Evolutionary conservation across 2,329 filamentous ascomycete species (phyloP).

Genomic region (Leptographium wingfieldii): DNA sequence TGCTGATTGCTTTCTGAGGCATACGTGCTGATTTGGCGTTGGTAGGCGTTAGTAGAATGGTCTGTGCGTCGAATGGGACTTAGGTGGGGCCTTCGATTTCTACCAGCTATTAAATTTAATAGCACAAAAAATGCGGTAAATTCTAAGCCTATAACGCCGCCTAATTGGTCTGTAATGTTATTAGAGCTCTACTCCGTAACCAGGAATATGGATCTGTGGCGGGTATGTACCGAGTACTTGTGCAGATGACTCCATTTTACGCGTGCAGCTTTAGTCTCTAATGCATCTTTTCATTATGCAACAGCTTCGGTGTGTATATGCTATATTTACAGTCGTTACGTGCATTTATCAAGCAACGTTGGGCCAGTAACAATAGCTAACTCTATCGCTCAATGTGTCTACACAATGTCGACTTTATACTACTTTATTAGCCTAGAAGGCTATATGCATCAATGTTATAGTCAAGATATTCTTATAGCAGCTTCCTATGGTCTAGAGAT

Average conservation of each 20-base stretch:
- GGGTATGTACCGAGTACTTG: neutral
- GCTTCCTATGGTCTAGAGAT: too few relatives aligned
- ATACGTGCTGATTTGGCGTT: constrained; percentile 13
- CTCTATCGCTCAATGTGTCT: too few relatives aligned
- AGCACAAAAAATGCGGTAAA: neutral
- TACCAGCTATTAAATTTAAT: neutral
- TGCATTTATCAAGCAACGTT: neutral
- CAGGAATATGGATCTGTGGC: neutral
- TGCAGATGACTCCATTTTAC: neutral
- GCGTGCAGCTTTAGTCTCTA: neutral
- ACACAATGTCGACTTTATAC: too few relatives aligned
- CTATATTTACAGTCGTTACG: neutral
- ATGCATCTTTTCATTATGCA: neutral
- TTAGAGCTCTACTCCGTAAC: too few relatives aligned
- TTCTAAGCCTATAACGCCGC: neutral
- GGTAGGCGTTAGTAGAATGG: constrained; percentile 3
- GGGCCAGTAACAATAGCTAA: neutral
- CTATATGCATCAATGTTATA: too few relatives aligned
- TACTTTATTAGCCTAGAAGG: too few relatives aligned
- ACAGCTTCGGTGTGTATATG: too few relatives aligned
- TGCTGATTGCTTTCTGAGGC: constrained; percentile 38
- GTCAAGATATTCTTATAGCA: too few relatives aligned
- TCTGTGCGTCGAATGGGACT: constrained; percentile 6
- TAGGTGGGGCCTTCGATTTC: neutral
- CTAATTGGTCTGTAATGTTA: neutral